Evolutionary conservation across 2,329 filamentous ascomycete genomes (phyloP).

Genomic region (Cercospora zeae-maydis): DNA sequence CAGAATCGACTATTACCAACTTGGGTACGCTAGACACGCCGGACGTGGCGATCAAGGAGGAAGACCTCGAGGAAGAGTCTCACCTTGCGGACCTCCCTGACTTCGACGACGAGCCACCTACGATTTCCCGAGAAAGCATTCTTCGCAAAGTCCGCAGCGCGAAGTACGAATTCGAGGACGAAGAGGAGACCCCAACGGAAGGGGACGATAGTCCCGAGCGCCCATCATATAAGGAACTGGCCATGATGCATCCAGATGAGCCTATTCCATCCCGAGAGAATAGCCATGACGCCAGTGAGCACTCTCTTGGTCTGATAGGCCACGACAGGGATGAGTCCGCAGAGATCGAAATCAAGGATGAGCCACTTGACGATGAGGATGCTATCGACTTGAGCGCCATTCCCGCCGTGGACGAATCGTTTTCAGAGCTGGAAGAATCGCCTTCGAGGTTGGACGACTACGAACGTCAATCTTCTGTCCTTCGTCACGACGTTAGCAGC

Average conservation of each 20-base stretch:
- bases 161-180: constrained; percentile 49
- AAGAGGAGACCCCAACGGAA: constrained; percentile 46
- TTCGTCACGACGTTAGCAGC: constrained; percentile 49
- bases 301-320: constrained; percentile 25
- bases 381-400: constrained; percentile 64
- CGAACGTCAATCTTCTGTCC: constrained; percentile 50
- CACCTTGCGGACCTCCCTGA: constrained; percentile 33
- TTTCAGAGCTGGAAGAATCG: constrained; percentile 55
- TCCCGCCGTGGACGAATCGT: constrained; percentile 38
- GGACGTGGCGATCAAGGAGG: constrained; percentile 22
- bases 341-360: constrained; percentile 67
- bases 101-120: constrained; percentile 52
- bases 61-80: constrained; percentile 36
- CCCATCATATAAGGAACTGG: constrained; percentile 46
- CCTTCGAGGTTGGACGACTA: constrained; percentile 46
- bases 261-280: constrained; percentile 85
- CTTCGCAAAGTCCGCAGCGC: constrained; percentile 75
- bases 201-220: constrained; percentile 22
- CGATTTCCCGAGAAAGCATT: constrained; percentile 91
- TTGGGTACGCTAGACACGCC: constrained; percentile 30
- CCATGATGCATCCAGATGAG: constrained; percentile 74
- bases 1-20: constrained; percentile 31
- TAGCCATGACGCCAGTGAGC: constrained; percentile 31
- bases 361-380: constrained; percentile 54
- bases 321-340: constrained; percentile 57